A percentile compares a stretch with the other conserved stretches of the same genome.
Evolutionary conservation across 129 eudicot genomes (phyloP).

Genomic region (Artemisia argyi): DNA sequence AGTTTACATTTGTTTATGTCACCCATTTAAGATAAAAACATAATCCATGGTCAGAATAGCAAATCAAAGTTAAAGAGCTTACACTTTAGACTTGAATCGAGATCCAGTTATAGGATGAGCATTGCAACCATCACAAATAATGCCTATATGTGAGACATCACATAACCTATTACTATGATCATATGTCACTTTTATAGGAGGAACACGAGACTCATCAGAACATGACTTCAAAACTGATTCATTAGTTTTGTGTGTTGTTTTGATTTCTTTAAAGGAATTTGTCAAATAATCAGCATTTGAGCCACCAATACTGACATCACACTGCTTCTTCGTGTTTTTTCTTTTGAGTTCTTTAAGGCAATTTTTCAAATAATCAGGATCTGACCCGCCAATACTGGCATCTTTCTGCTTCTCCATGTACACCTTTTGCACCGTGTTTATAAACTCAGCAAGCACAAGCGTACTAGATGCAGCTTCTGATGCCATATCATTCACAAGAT

Average conservation of each 20-base stretch:
- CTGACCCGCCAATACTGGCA: not conserved
- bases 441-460: too few relatives aligned
- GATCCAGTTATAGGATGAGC: constrained; percentile 67
- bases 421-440: too few relatives aligned
- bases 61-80: not conserved
- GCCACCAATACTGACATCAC: not conserved
- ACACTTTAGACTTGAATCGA: constrained; percentile 53
- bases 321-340: not conserved
- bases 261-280: too few relatives aligned
- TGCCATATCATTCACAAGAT: too few relatives aligned
- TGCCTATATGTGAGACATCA: constrained; percentile 57
- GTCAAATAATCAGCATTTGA: not conserved
- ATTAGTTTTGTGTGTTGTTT: not conserved
- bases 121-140: constrained; percentile 78
- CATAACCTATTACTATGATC: constrained; percentile 32
- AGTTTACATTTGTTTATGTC: too few relatives aligned
- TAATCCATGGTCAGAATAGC: not conserved
- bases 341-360: not conserved
- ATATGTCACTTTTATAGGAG: constrained; percentile 29
- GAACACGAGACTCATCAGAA: constrained; percentile 12
- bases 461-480: too few relatives aligned
- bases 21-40: too few relatives aligned
- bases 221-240: constrained; percentile 21
- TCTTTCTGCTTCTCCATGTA: not conserved
- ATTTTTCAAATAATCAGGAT: constrained; percentile 1